Conservation (phyloP, 192 early-diverging fungal species). For the Podila verticillata region DNA sequence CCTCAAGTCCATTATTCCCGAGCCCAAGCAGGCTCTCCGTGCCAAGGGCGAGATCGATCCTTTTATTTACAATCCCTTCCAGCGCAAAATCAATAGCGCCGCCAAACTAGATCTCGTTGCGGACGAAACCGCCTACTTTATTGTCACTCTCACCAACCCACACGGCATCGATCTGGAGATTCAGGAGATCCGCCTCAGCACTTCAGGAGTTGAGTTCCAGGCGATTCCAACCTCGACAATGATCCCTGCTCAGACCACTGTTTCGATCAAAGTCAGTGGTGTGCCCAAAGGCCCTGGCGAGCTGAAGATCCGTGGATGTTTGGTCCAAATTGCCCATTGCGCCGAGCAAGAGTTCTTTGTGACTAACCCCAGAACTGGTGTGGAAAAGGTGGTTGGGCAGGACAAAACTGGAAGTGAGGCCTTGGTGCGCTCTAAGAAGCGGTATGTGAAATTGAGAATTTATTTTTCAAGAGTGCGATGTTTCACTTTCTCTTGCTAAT, state of each 20-base stretch:
- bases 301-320: slow-evolving; percentile 70
- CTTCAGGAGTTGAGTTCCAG: slow-evolving; percentile 68
- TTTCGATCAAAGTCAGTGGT: slow-evolving; percentile 73
- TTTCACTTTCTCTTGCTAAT: neutral
- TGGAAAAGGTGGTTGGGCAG: neutral
- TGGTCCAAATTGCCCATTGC: slow-evolving; percentile 63
- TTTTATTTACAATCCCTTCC: slow-evolving; percentile 87
- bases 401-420: neutral
- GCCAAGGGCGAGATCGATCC: slow-evolving; percentile 59
- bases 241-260: slow-evolving; percentile 72
- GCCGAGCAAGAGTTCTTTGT: slow-evolving; percentile 64
- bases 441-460: slow-evolving; percentile 2
- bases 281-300: slow-evolving; percentile 67
- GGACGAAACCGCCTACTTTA: slow-evolving; percentile 74
- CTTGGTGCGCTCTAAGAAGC: slow-evolving; percentile 32
- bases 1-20: slow-evolving; percentile 39
- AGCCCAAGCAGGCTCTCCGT: slow-evolving; percentile 25
- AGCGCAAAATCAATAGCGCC: slow-evolving; percentile 64
- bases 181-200: slow-evolving; percentile 70
- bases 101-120: slow-evolving; percentile 68
- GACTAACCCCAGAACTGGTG: slow-evolving; percentile 23
- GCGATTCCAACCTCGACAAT: slow-evolving; percentile 64
- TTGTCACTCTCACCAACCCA: slow-evolving; percentile 77
- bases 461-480: neutral
- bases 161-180: slow-evolving; percentile 84